phyloP scores from a whole-genome alignment of 192 early-diverging fungal species.

The Mortierella claussenii region DNA sequence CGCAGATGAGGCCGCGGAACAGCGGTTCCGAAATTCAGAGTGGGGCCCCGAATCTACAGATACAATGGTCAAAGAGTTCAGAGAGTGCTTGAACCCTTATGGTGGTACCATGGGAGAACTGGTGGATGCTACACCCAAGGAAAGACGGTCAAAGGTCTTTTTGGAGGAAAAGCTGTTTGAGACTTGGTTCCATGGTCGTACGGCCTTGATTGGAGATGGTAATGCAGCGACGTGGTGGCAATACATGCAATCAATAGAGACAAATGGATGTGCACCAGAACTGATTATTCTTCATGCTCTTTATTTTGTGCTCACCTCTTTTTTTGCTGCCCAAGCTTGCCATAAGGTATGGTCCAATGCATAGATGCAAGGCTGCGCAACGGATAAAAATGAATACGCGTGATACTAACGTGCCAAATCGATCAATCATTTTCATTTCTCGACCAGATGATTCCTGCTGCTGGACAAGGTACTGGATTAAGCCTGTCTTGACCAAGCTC shows the following conservation, averaged over 20 bases:
- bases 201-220: slow-evolving; percentile 39
- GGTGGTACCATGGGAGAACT: slow-evolving; percentile 37
- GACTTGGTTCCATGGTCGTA: slow-evolving; percentile 30
- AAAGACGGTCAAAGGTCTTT: slow-evolving; percentile 33
- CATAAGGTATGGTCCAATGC: slow-evolving; percentile 16
- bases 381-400: too few species aligned
- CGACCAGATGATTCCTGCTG: slow-evolving; percentile 30
- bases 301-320: not conserved
- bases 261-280: too few species aligned
- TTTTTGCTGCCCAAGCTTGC: not conserved
- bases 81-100: slow-evolving; percentile 1
- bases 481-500: too few species aligned
- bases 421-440: too few species aligned
- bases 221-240: too few species aligned
- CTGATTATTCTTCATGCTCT: too few species aligned
- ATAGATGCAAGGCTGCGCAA: too few species aligned
- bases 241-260: too few species aligned
- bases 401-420: too few species aligned
- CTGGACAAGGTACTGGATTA: slow-evolving; percentile 34
- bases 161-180: slow-evolving; percentile 43
- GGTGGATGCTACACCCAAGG: slow-evolving; percentile 36
- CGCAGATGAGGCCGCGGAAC: slow-evolving; percentile 5
- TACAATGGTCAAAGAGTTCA: slow-evolving; percentile 23
- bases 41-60: slow-evolving; percentile 28
- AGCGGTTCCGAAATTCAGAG: slow-evolving; percentile 27